These are phyloP conservation scores for Flaveria robusta DNA, from an alignment of 129 eudicot species.

Conservation along the genomic window DNA sequence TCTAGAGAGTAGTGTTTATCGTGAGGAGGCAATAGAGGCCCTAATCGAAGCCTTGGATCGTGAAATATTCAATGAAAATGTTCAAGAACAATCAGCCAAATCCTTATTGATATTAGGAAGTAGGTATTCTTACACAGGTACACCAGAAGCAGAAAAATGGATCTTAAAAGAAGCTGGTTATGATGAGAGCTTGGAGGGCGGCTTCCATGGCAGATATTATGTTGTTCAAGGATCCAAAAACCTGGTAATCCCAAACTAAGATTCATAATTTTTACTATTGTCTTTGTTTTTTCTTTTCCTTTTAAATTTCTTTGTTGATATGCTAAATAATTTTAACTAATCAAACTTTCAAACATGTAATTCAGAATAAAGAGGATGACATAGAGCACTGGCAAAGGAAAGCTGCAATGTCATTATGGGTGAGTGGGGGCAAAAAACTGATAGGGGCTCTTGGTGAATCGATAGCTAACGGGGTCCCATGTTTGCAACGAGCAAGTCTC, in stretches of 20 bases:
- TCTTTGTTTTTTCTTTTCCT: background rate
- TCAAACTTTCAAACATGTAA: background rate
- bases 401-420: conserved; percentile 54
- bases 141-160: conserved; percentile 58
- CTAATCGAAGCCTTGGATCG: conserved; percentile 52
- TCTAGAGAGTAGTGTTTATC: conserved; percentile 57
- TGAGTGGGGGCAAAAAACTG: conserved; percentile 50
- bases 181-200: conserved; percentile 42
- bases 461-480: conserved; percentile 59
- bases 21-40: conserved; percentile 76
- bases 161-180: conserved; percentile 65
- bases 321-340: background rate
- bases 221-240: conserved; percentile 35
- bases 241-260: conserved; percentile 36
- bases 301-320: background rate
- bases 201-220: conserved; percentile 40
- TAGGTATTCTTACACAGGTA: conserved; percentile 62
- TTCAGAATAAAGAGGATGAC: conserved; percentile 55
- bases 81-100: conserved; percentile 61
- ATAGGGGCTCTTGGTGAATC: conserved; percentile 55
- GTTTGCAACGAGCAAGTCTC: conserved; percentile 66
- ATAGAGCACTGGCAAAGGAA: conserved; percentile 68
- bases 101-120: conserved; percentile 67
- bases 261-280: background rate
- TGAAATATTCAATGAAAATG: conserved; percentile 46